Evolutionary conservation across 1,284 basidiomycete species (phyloP), one percentile per base, ranked within the genome.

Genomic region (Tetrapyrgos nigripes): DNA sequence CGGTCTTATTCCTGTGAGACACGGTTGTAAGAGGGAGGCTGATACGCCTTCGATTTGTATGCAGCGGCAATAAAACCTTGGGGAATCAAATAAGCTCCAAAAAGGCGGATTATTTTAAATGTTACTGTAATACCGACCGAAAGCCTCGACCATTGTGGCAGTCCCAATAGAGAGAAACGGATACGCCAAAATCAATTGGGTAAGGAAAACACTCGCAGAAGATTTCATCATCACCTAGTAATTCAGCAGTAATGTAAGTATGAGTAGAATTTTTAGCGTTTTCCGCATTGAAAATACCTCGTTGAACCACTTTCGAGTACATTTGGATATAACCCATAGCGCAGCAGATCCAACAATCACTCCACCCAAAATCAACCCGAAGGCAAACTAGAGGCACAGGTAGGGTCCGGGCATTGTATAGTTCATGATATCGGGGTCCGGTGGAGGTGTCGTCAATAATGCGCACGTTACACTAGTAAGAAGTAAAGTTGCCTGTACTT

Each of bases 41-140:
- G n/a, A n/a, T n/a, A n/a, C n/a, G n/a, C n/a, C n/a, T n/a, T n/a
- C n/a, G n/a, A n/a, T n/a, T n/a, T n/a, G n/a, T n/a, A n/a, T n/a
- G n/a, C n/a, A n/a, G n/a, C n/a, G n/a, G n/a, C n/a, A n/a, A n/a
- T n/a, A n/a, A n/a, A n/a, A n/a, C n/a, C n/a, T n/a, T n/a, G n/a
- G n/a, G n/a, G n/a, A n/a, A n/a, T n/a, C n/a, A n/a, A n/a, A n/a
- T n/a, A n/a, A n/a, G n/a, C n/a, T n/a, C n/a, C n/a, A n/a, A n/a
- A n/a, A n/a, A n/a, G n/a, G n/a, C n/a, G n/a, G n/a, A n/a, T n/a
- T n/a, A n/a, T n/a, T n/a, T n/a, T n/a, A n/a, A n/a, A n/a, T n/a
- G n/a, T n/a, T n/a, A n/a, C n/a, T n/a, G n/a, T n/a, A n/a, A 81
- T 33, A 33, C 31, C 14, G 9, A 33, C 31, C 31, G 31, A 55